Base-by-base conservation (phyloP, 352 stramenopile genomes). In the Globisporangium echinulatum region DNA sequence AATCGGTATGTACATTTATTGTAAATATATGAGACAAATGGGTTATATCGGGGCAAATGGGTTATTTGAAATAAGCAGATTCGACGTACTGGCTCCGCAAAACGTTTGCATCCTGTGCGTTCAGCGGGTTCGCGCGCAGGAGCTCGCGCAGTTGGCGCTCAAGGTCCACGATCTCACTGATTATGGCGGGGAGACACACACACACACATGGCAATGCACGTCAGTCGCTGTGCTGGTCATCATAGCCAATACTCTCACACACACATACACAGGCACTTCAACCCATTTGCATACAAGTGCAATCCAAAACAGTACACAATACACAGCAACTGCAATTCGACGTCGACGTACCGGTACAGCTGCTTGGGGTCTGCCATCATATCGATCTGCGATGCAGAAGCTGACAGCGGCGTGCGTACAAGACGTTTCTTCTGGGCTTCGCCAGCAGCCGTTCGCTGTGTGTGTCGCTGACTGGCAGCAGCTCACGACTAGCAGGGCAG, bases 111-210 rank as follows among this genome's bases (percentile, higher is more conserved):
- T 82, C 78, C 33, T 81, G 69, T 13, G 62, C 63, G 56, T 90
- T 85, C 10, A 84, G 66, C 40, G 82, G 82, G 52, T 87, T 86
- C 40, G 77, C 67, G 25, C 78, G 82, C 54, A 92, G 42, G 39
- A 88, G 65, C 61, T 88, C 82, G n/a, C 79, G 78, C 37, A 92
- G 66, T 56, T 90, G 74, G 68, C 81, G 86, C 58, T 90, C 82
- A 42, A 88, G 57, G 53, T 83, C 75, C 56, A 77, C 78, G 51
- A 92, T 78, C 61, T 92, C 82, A 49, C 81, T 91, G 59, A 14
- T 7, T 14, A 36, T 5, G 17, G 17, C 7, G 15, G 10, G n/a
- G 7, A n/a, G 7, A 54, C 15, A 52, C 17, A 39, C 33, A 47
- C 43, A 57, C 3, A 50, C 1, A 57, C 3, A 50, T 0, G 17